Evolutionary conservation across 2,329 filamentous ascomycete species (phyloP), one percentile per base, ranked within the genome.

Genomic region (Arthroderma uncinatum): DNA sequence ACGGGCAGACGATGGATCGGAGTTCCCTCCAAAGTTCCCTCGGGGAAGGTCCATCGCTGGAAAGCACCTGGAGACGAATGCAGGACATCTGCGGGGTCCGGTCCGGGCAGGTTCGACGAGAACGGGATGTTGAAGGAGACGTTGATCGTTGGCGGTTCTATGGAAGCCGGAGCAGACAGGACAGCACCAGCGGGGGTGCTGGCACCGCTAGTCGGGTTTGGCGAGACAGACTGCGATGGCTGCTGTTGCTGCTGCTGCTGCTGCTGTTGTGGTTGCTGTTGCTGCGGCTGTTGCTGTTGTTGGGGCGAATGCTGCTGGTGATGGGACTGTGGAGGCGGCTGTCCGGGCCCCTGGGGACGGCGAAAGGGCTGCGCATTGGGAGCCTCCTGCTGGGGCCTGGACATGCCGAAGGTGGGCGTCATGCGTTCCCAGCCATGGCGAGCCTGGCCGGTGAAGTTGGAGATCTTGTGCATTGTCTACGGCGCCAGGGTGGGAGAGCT

Each of bases 101-200:
- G 93, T 34, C 93, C 93, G 61, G 88, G 82, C 60, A 98, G 83
- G 67, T 92, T 92, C 62, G 89, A 95, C 64, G 90, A 85, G 74
- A 97, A 96, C 60, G 93, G 93, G 53, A 98, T 87, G 70, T 96
- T 97, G 83, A 98, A 97, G 63, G 89, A 92, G 71, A 95, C 86
- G 73, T 94, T 89, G 73, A 97, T 88, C 63, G 83, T 84, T 55
- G 85, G 79, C 70, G 92, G 87, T 68, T 85, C 80, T 61, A 85
- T 78, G 62, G 86, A 84, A 58, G 86, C 82, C 63, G 86, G 84
- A 9, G 53, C 23, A 42, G 53, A 21, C n/a, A 37, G 5, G 10
- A 28, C 30, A 65, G 84, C 79, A 68, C 83, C 76, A 89, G 73
- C 96, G 87, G 56, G 56, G 34, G 53, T 36, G 63, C 83, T 84